Evolutionary conservation across 768 basidiomycete genomes (phyloP), one percentile per base, ranked within the genome.

Genomic region (Trametes sanguinea): DNA sequence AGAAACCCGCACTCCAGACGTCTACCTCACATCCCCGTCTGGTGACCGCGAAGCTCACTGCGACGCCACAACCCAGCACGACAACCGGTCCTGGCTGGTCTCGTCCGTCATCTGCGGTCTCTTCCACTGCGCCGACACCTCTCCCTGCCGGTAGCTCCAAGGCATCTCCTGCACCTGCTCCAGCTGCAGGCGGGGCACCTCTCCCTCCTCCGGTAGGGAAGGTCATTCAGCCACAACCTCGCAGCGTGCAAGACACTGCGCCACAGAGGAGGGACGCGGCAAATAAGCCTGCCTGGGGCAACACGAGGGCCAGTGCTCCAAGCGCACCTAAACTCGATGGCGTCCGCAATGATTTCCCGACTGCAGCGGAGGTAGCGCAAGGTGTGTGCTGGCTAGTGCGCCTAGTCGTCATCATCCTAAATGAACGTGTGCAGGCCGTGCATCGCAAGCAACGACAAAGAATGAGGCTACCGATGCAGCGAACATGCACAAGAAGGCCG

Each of bases 281-380:
- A 1, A 72, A 68, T 30, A 91, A 86, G 71, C 83, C 83, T 4
- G 94, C 82, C 4, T 95, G 93, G 94, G 87, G 85, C 22, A 85
- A 82, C 72, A 70, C 87, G 62, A 84, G 80, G 67, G 72, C 78
- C 13, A 67, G 71, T 22, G 53, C 67, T 10, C 62, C 67, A 39
- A 40, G 57, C 56, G 60, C 76, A 47, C 58, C 76, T 48, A 77
- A 80, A 16, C 71, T 76, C 2, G 83, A 86, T 46, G 73, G 76
- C 27, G 74, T 76, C 46, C 74, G 78, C 42, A 83, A 77, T 59
- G 95, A 98, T 65, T 99, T 99, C 72, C 97, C 97, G 6, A 99
- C 97, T 5, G 95, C 96, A 48, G 94, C 93, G 40, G 97, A 99
- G 78, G 94, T 94, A 46, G 92, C 92, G 6, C 88, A 89, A 77